Evolutionary conservation across 805 yeast species (phyloP).

Genomic region (Dipodascus albidus): DNA sequence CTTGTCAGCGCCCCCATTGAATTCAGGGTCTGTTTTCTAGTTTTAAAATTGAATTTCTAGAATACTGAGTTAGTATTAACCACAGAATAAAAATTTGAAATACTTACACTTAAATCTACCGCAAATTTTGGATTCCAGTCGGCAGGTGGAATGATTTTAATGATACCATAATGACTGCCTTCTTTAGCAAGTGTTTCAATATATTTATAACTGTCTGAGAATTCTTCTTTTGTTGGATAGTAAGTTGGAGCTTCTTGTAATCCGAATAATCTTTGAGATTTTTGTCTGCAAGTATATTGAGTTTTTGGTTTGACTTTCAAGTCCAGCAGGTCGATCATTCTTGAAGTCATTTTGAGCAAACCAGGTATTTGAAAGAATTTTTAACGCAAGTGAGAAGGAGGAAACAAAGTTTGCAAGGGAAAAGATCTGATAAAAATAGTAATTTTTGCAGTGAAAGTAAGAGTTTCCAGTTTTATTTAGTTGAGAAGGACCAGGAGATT

Average conservation of each 20-base stretch:
- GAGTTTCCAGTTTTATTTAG: too few relatives aligned
- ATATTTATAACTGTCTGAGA: constrained; percentile 54
- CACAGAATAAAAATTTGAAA: background rate
- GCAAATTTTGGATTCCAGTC: constrained; percentile 31
- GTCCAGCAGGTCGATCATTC: constrained; percentile 5
- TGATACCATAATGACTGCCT: constrained; percentile 59
- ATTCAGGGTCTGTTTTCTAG: constrained; percentile 25
- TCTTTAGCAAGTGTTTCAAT: constrained; percentile 39
- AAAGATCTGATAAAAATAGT: too few relatives aligned
- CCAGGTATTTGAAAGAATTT: background rate
- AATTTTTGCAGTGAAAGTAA: too few relatives aligned
- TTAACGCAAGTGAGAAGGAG: too few relatives aligned
- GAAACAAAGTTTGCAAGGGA: too few relatives aligned
- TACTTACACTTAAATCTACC: constrained; percentile 20
- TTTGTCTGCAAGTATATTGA: constrained; percentile 13
- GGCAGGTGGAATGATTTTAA: constrained; percentile 58
- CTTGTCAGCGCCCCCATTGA: constrained; percentile 27
- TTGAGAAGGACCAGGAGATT: too few relatives aligned
- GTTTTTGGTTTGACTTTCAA: constrained; percentile 8
- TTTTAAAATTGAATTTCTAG: constrained; percentile 21
- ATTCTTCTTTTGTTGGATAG: constrained; percentile 43
- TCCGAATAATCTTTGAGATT: constrained; percentile 21
- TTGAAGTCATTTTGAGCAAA: constrained; percentile 4
- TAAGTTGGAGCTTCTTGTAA: constrained; percentile 43
- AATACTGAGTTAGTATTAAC: background rate